A percentile compares a stretch with the other conserved stretches of the same genome.
Conservation (phyloP, 768 basidiomycete genomes). For the Dentipellis sp. region DNA sequence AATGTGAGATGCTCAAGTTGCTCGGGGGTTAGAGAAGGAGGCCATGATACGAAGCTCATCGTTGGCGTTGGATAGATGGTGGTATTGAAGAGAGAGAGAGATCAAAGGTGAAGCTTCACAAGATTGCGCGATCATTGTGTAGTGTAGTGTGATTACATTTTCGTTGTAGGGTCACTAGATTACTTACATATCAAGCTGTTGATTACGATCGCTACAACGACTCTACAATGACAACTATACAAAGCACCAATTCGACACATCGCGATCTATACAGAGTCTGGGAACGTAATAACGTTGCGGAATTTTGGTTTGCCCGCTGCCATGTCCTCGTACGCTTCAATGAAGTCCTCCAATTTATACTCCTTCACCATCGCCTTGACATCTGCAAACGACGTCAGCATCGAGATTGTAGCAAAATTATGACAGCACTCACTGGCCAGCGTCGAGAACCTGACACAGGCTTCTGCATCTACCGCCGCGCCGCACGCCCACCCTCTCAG, state of each 20-base stretch:
- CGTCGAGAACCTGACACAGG: constrained; percentile 7
- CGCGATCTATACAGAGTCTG: neutral
- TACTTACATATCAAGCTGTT: no score
- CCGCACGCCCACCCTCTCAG: constrained; percentile 8
- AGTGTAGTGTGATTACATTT: no score
- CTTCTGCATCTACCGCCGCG: constrained; percentile 4
- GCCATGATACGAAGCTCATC: constrained; percentile 41
- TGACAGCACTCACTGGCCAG: neutral
- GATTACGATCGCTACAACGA: no score
- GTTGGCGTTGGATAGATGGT: neutral
- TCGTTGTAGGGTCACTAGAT: no score
- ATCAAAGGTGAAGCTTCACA: no score
- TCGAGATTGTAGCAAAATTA: neutral
- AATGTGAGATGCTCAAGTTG: constrained; percentile 53
- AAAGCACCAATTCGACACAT: no score
- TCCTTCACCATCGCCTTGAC: constrained; percentile 62
- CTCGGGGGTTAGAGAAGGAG: constrained; percentile 50
- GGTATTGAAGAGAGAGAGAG: no score
- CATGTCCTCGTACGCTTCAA: constrained; percentile 5
- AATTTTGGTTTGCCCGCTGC: constrained; percentile 4
- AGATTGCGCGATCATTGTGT: no score
- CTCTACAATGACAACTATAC: no score
- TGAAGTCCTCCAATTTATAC: constrained; percentile 73
- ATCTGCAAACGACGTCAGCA: neutral
- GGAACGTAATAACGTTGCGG: constrained; percentile 11